A percentile compares a stretch with the other conserved stretches of the same genome.
Evolutionary conservation across 495 filamentous ascomycete genomes (phyloP).

Genomic region (Geoglossum glabrum): DNA sequence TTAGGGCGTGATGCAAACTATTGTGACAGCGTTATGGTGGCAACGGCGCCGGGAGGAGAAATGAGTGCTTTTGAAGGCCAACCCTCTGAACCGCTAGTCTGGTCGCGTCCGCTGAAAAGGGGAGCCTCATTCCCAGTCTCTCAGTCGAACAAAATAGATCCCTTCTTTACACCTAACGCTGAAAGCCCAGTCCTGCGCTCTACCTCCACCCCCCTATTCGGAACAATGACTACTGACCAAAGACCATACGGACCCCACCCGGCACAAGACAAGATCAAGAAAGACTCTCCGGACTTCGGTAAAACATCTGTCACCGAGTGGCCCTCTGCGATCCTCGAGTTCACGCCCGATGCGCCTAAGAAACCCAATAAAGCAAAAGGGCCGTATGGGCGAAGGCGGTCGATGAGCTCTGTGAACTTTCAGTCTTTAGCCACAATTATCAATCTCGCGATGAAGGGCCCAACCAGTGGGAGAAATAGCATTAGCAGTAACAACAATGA

Average conservation of each 20-base stretch:
- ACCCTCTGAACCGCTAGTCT: neutral
- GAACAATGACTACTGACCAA: neutral
- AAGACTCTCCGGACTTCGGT: neutral
- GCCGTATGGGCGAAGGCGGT: neutral
- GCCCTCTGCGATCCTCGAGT: neutral
- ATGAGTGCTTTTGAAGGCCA: neutral
- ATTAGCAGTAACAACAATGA: neutral
- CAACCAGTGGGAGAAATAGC: neutral
- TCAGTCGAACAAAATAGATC: neutral
- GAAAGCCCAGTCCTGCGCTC: neutral
- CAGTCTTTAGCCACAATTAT: neutral
- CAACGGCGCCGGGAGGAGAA: neutral
- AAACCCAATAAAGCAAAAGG: neutral
- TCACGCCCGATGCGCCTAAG: neutral
- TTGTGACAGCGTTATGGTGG: neutral
- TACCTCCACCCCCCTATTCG: neutral
- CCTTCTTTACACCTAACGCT: neutral
- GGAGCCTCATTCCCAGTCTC: neutral
- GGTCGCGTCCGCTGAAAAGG: neutral
- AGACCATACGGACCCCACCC: neutral
- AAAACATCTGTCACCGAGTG: neutral
- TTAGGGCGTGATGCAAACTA: neutral
- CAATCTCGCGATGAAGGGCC: neutral
- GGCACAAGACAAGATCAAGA: neutral
- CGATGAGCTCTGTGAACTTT: neutral